These are phyloP conservation scores for Cutaneotrichosporon spelunceum DNA, from an alignment of 1,284 basidiomycete species.

Conservation along the genomic window DNA sequence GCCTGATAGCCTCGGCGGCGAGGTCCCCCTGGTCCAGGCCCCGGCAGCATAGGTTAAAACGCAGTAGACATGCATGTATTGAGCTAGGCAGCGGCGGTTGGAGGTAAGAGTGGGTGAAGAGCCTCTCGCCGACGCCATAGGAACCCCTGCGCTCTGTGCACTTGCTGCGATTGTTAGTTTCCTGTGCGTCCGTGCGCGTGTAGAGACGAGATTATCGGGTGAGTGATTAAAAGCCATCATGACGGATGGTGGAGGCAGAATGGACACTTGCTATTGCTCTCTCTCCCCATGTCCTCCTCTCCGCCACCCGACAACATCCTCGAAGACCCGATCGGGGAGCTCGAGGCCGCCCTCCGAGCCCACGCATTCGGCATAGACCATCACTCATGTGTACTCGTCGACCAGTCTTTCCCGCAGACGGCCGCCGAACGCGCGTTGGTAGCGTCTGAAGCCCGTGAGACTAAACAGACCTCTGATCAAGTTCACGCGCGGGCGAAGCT, in stretches of 20 bases:
- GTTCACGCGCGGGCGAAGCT: constrained; percentile 31
- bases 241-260: not conserved
- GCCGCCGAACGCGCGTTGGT: constrained; percentile 27
- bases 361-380: constrained; percentile 37
- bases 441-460: constrained; percentile 10
- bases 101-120: not conserved
- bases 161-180: too few species aligned
- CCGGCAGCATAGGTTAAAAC: constrained; percentile 15
- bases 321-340: constrained; percentile 39
- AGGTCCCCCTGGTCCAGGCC: constrained; percentile 1
- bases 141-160: too few species aligned
- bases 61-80: constrained; percentile 14
- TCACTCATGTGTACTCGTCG: constrained; percentile 21
- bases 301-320: constrained; percentile 34
- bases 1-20: constrained; percentile 72
- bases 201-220: not conserved
- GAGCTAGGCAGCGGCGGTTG: constrained; percentile 3
- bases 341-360: constrained; percentile 29
- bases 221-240: not conserved
- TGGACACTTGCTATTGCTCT: not conserved
- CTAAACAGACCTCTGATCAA: constrained; percentile 15
- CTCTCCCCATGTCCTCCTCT: constrained; percentile 5
- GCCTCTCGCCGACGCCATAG: too few species aligned
- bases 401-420: constrained; percentile 33
- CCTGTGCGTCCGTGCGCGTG: too few species aligned